These are phyloP conservation scores for Telfairia occidentalis DNA, from an alignment of 331 rosid genomes.

Conservation along the genomic window DNA sequence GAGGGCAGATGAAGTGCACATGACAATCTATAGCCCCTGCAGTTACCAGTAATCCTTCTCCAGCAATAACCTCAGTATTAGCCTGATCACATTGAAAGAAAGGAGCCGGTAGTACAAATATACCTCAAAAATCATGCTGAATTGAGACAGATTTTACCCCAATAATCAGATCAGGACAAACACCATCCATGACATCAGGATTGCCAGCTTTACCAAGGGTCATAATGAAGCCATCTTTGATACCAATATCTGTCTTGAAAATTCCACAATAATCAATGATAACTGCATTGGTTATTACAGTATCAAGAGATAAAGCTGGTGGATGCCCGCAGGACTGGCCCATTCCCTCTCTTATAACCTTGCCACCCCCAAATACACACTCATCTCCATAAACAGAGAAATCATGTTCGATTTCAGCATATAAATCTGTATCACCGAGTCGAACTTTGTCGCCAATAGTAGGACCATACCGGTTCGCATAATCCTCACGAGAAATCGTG, in stretches of 20 bases:
- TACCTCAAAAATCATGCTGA: conserved; percentile 1
- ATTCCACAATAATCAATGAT: conserved; percentile 81
- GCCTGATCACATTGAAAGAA: conserved; percentile 33
- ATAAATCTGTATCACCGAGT: conserved; percentile 82
- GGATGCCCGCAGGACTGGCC: conserved; percentile 60
- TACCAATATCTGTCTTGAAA: conserved; percentile 79
- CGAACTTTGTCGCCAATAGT: conserved; percentile 77
- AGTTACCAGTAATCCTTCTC: conserved; percentile 73
- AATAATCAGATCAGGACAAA: conserved; percentile 31
- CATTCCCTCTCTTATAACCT: conserved; percentile 88
- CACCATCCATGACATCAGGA: conserved; percentile 66
- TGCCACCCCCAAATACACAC: conserved; percentile 90
- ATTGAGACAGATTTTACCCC: conserved; percentile 48
- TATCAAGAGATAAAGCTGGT: conserved; percentile 46
- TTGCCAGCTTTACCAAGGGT: conserved; percentile 83
- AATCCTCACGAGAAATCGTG: conserved; percentile 46
- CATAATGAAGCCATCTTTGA: conserved; percentile 45
- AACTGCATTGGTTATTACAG: conserved; percentile 78
- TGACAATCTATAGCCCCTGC: conserved; percentile 94
- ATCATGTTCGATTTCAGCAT: conserved; percentile 76
- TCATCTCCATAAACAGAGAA: conserved; percentile 76
- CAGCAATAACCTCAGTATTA: conserved; percentile 81
- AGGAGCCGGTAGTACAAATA: conserved; percentile 1
- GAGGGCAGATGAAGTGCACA: conserved; percentile 92
- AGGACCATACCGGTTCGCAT: conserved; percentile 83